These are phyloP conservation scores for Escovopsis sp. DNA, from an alignment of 2,329 filamentous ascomycete species.

Conservation along the genomic window DNA sequence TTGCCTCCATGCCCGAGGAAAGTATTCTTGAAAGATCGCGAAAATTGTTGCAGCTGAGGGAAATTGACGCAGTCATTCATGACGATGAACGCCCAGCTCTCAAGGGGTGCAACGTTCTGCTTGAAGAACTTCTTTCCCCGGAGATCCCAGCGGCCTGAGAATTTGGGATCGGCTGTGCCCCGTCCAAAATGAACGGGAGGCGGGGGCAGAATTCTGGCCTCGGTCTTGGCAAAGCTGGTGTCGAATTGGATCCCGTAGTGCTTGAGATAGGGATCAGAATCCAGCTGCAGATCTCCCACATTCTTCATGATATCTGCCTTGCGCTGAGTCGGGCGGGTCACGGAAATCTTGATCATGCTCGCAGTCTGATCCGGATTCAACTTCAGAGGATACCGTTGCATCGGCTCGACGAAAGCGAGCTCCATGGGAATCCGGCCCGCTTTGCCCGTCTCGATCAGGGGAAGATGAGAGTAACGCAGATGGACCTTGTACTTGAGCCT, in stretches of 20 bases:
- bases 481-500: constrained; percentile 35
- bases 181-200: constrained; percentile 58
- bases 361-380: constrained; percentile 51
- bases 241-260: constrained; percentile 63
- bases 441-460: constrained; percentile 42
- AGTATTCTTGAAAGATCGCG: constrained; percentile 26
- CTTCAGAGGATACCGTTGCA: constrained; percentile 51
- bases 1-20: constrained; percentile 38
- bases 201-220: constrained; percentile 55
- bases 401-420: constrained; percentile 33
- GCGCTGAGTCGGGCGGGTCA: constrained; percentile 60
- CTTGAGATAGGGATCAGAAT: constrained; percentile 56
- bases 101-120: constrained; percentile 46
- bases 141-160: constrained; percentile 72
- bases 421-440: constrained; percentile 48
- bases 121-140: constrained; percentile 60
- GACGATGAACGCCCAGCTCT: constrained; percentile 61
- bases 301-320: constrained; percentile 42
- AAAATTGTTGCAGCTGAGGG: constrained; percentile 16
- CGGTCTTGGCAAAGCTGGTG: constrained; percentile 45
- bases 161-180: constrained; percentile 43
- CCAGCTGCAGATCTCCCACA: constrained; percentile 46
- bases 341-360: constrained; percentile 86
- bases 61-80: constrained; percentile 41
- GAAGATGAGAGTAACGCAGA: constrained; percentile 33